Evolutionary conservation across 495 filamentous ascomycete genomes (phyloP), one percentile per base, ranked within the genome.

Genomic region (Penicillium simplicissimum): DNA sequence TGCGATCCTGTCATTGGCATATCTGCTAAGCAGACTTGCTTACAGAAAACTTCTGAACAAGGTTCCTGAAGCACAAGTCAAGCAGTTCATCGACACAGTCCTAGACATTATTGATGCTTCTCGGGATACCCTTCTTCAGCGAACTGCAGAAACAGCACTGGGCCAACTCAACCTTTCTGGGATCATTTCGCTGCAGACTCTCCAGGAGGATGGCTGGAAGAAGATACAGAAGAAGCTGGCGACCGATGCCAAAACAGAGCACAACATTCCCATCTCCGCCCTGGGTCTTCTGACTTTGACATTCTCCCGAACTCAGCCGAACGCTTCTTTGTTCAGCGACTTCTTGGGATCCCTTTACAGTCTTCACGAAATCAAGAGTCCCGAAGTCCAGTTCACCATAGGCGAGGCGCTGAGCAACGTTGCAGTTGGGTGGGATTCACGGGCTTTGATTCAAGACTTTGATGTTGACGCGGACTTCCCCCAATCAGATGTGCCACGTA

Each of bases 311-410:
- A 57, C 56, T 19, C 70, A 76, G 15, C 64, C 74, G 2, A 62
- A 70, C 23, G 60, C 63, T 7, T 63, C 62, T 31, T 57, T 71
- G 17, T 74, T 79, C 36, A 51, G 59, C 53, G 43, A 80, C 17
- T 80, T 93, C 28, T 59, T 90, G 34, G 72, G 82, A 42, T 85
- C 82, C 34, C 72, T 98, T 0, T 90, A 92, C 68, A 78, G 77
- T 7, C 71, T 98, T 14, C 91, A 95, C 68, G 92, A 93, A 64
- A 86, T 93, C 28, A 88, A 88, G 60, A 88, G 92, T 55, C 85
- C 90, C 1, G 92, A 97, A 67, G 80, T 90, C 9, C 94, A 96
- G 60, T 96, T 98, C 69, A 82, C 90, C 4, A 85, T 94, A 11
- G 95, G 95, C 10, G 93, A 96, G 67, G 92, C 95, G 13, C 78